phyloP scores from a whole-genome alignment of 495 filamentous ascomycete species.

The Xanthoparmelia taractica region DNA sequence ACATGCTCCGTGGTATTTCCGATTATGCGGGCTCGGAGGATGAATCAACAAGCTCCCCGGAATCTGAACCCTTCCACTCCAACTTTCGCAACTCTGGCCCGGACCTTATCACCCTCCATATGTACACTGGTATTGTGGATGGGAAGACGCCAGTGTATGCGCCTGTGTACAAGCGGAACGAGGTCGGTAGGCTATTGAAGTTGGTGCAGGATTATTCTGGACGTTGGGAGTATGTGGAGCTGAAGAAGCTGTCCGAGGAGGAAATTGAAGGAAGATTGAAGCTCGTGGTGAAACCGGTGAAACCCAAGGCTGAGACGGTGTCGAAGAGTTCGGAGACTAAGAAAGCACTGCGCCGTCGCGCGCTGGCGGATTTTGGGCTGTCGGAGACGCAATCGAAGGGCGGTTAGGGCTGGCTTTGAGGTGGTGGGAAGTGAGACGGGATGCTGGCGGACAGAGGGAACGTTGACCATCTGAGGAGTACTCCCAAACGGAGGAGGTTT shows the following conservation, averaged over 20 bases:
- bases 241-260: neutral
- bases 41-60: neutral
- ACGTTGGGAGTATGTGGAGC: neutral
- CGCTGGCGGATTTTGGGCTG: neutral
- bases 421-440: neutral
- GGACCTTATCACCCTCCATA: neutral
- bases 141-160: neutral
- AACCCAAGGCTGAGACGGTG: neutral
- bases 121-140: neutral
- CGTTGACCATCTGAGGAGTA: neutral
- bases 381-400: neutral
- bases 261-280: neutral
- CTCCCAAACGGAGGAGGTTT: neutral
- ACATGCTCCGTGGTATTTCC: neutral
- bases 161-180: neutral
- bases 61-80: neutral
- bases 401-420: slow-evolving; percentile 1
- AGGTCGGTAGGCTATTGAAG: neutral
- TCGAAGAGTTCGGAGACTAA: neutral
- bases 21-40: neutral
- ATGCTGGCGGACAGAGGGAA: neutral
- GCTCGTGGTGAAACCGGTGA: neutral
- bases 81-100: neutral
- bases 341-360: neutral
- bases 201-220: neutral